Evolutionary conservation across 164 flowering plant species (phyloP).

Genomic region (Magnolia sinica): DNA sequence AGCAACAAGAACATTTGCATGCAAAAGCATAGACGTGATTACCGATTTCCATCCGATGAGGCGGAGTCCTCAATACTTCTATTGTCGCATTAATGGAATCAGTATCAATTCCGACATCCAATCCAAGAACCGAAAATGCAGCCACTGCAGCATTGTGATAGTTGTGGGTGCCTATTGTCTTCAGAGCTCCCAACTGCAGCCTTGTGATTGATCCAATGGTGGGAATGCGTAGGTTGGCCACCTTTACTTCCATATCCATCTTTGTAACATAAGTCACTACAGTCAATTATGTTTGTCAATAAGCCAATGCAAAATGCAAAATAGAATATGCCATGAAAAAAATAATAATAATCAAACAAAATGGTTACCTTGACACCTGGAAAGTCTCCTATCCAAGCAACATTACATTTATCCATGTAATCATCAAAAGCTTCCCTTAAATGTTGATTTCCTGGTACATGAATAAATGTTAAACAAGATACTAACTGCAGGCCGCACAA

Average conservation of each 20-base stretch:
- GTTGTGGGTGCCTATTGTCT: slow-evolving; percentile 37
- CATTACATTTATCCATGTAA: slow-evolving; percentile 22
- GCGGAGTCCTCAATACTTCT: slow-evolving; percentile 24
- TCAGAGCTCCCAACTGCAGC: slow-evolving; percentile 29
- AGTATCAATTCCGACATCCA: slow-evolving; percentile 30
- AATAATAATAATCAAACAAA: background rate
- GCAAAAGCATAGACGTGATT: slow-evolving; percentile 1
- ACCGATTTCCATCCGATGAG: slow-evolving; percentile 49
- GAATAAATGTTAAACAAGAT: slow-evolving; percentile 4
- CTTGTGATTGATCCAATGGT: slow-evolving; percentile 23
- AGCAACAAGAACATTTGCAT: background rate
- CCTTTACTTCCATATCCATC: slow-evolving; percentile 33
- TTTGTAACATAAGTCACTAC: slow-evolving; percentile 11
- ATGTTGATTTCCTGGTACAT: slow-evolving; percentile 29
- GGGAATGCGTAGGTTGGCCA: slow-evolving; percentile 34
- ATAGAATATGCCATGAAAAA: background rate
- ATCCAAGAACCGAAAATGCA: slow-evolving; percentile 35
- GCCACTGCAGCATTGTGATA: slow-evolving; percentile 45
- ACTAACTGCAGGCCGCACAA: background rate
- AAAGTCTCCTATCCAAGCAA: slow-evolving; percentile 35
- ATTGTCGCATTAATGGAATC: slow-evolving; percentile 31
- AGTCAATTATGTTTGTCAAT: slow-evolving; percentile 12
- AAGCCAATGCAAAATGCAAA: background rate
- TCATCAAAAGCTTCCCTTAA: slow-evolving; percentile 29
- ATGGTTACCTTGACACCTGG: slow-evolving; percentile 40